A percentile compares a stretch with the other conserved stretches of the same genome.
Conservation (phyloP, 441 rosid genomes). For the Pelargonium australe region DNA sequence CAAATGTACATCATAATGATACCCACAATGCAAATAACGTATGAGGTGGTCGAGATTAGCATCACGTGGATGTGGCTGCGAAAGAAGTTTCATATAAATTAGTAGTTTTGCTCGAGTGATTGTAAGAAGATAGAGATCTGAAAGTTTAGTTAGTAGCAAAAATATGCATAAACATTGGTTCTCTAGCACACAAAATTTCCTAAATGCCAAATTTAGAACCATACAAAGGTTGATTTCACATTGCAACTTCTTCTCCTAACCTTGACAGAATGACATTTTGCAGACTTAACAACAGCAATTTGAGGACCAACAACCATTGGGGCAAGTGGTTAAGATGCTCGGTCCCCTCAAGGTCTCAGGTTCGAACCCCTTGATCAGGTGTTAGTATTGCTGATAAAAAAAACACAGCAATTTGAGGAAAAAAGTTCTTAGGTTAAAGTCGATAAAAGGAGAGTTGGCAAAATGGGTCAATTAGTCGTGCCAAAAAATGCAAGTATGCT, state of each 20-base stretch:
- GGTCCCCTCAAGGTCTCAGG: no score
- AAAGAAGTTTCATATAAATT: constrained; percentile 11
- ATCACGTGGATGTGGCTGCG: constrained; percentile 73
- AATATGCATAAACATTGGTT: no score
- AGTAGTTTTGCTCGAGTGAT: not conserved
- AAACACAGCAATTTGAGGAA: no score
- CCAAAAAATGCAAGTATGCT: no score
- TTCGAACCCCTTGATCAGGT: not conserved
- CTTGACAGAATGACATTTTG: not conserved
- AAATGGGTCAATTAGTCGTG: no score
- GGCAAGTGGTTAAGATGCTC: no score
- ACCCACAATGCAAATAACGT: constrained; percentile 66
- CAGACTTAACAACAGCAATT: not conserved
- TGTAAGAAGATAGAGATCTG: not conserved
- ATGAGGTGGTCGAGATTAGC: constrained; percentile 60
- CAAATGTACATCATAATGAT: constrained; percentile 89
- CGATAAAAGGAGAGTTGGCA: no score
- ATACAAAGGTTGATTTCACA: not conserved
- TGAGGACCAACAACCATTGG: no score
- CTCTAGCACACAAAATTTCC: no score
- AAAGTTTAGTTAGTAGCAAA: no score
- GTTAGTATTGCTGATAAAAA: not conserved
- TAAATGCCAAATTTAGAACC: no score
- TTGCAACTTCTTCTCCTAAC: not conserved
- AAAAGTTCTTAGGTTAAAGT: no score